Conservation (phyloP, 352 stramenopile species). For the Phytopythium litorale region DNA sequence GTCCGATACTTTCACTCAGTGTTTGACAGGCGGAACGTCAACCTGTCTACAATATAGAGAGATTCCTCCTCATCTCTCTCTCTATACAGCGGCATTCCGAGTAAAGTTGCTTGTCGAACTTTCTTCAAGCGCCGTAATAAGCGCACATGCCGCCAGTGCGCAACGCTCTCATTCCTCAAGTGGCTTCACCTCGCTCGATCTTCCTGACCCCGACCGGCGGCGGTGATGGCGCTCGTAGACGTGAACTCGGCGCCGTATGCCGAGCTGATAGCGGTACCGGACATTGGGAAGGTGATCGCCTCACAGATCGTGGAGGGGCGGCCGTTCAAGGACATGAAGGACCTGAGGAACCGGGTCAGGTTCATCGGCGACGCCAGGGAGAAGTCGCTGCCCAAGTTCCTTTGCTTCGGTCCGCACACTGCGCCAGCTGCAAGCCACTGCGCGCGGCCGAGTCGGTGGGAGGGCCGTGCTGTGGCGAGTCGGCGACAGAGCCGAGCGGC, state of each 20-base stretch:
- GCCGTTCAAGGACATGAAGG: constrained; percentile 32
- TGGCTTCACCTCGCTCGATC: background rate
- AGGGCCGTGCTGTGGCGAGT: too few relatives aligned
- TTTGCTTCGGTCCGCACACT: background rate
- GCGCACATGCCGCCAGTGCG: background rate
- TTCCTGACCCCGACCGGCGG: background rate
- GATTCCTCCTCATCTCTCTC: background rate
- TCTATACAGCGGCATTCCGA: background rate
- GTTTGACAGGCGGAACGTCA: background rate
- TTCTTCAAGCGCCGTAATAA: background rate
- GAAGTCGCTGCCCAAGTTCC: background rate
- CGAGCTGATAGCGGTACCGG: constrained; percentile 35
- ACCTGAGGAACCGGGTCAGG: constrained; percentile 32
- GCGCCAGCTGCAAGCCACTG: background rate
- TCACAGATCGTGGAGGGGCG: constrained; percentile 36
- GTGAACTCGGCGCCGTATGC: constrained; percentile 26
- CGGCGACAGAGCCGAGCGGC: background rate
- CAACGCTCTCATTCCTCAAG: background rate
- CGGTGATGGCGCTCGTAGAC: constrained; percentile 12
- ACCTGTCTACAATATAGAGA: background rate
- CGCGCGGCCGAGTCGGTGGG: background rate
- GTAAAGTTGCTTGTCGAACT: background rate
- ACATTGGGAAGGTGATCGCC: constrained; percentile 36
- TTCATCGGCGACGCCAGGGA: constrained; percentile 29
- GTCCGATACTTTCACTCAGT: background rate